Evolutionary conservation across 805 yeast genomes (phyloP), one percentile per base, ranked within the genome.

Genomic region (Kregervanrija delftensis): DNA sequence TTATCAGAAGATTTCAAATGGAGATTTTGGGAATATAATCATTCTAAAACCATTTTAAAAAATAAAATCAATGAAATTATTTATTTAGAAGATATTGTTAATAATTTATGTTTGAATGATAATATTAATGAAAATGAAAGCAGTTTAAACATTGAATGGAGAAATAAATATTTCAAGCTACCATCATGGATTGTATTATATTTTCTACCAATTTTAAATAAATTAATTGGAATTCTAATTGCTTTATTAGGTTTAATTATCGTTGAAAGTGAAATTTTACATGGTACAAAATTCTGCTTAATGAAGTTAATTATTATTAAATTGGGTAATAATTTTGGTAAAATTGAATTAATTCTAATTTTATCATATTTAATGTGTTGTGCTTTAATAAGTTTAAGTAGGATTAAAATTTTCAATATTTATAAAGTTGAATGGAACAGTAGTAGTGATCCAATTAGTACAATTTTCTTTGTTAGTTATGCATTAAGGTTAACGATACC

Each of bases 401-500:
- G 76, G 39, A 71, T 86, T 47, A 78, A 81, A 48, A 66, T 87
- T 5, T 87, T 87, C 69, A 82, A 83, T 57, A 72, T 83, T 60
- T 87, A 86, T 59, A 89, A 84, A 49, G 70, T 87, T 46, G 63
- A 62, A 39, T 88, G 84, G 11, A 79, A 82, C 14, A 73, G 73
- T 49, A 74, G 79, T 43, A 81, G 91, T 0, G 91, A 83, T 57
- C 83, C 86, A 0, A 83, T 86, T 0, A 79, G 87, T 12, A 74
- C 84, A 16, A 72, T 86, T 32, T 87, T 86, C 58, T 87, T 85
- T 60, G 79, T 89, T 15, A 83, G 85, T 55, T 86, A 87, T 55
- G 80, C 86, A 14, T 83, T 90, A 42, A 78, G 96, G 50, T 67
- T 87, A 58, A 85, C 95, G 0, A 81, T 87, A 11, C 96, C 96